Conservation (phyloP, 2,329 filamentous ascomycete genomes). For the Fusarium concolor region DNA sequence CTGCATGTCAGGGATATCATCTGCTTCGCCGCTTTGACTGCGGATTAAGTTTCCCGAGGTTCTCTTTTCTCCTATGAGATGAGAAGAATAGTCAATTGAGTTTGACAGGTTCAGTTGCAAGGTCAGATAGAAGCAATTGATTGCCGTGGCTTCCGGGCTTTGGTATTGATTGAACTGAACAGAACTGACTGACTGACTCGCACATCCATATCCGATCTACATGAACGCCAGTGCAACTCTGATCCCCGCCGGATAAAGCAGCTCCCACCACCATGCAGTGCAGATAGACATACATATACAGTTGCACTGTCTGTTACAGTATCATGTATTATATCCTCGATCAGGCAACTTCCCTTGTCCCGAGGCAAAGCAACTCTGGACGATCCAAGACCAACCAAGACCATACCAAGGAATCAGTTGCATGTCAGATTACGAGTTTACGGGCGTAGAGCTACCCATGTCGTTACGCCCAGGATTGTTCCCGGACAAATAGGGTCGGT, state of each 20-base stretch:
- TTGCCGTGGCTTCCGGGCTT: conserved; percentile 11
- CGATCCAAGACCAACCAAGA: conserved; percentile 11
- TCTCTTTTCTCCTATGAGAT: not conserved
- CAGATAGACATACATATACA: not conserved
- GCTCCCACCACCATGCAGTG: conserved; percentile 1
- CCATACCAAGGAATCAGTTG: conserved; percentile 19
- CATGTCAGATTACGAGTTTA: conserved; percentile 39
- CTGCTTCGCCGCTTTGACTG: conserved; percentile 25
- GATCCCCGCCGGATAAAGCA: conserved; percentile 38
- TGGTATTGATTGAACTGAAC: not conserved
- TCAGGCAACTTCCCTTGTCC: conserved; percentile 39
- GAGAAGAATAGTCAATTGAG: not conserved
- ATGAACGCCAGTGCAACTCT: conserved; percentile 10
- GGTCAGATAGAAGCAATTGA: not conserved
- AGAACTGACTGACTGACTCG: not conserved
- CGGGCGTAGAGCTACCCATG: conserved; percentile 26
- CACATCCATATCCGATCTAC: conserved; percentile 13
- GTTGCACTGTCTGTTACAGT: not conserved
- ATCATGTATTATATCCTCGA: conserved; percentile 10
- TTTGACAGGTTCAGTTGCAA: not conserved
- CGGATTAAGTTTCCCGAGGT: conserved; percentile 8
- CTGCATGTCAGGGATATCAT: conserved; percentile 31
- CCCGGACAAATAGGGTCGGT: conserved; percentile 30
- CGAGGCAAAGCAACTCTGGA: conserved; percentile 8
- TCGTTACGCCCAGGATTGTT: conserved; percentile 5